Conservation (phyloP, 768 basidiomycete species). For the Polyporus arcularius region DNA sequence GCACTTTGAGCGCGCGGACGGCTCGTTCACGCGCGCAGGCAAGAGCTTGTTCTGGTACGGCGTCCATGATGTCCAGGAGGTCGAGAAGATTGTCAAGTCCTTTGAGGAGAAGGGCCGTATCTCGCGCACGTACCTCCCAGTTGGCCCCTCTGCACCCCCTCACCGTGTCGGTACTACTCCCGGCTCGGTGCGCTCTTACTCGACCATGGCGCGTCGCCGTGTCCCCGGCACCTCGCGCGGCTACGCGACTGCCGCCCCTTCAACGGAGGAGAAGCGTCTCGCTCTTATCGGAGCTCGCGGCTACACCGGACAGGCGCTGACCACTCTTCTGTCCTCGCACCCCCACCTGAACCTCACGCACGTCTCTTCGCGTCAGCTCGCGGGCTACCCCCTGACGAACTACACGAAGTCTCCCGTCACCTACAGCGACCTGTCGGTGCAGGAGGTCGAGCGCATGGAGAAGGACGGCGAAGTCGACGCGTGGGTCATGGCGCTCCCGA, state of each 20-base stretch:
- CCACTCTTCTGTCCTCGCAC: constrained; percentile 83
- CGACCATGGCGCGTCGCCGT: constrained; percentile 53
- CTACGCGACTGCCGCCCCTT: constrained; percentile 72
- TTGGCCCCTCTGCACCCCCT: constrained; percentile 70
- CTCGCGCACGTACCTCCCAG: constrained; percentile 87
- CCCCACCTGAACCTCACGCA: constrained; percentile 90
- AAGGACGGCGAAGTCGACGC: constrained; percentile 89
- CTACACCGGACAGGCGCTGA: constrained; percentile 92
- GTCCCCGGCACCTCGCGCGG: constrained; percentile 60
- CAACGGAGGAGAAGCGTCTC: constrained; percentile 81
- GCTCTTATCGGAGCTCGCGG: constrained; percentile 95
- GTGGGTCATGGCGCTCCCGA: constrained; percentile 99
- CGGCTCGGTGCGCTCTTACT: constrained; percentile 54
- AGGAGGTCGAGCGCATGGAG: constrained; percentile 88
- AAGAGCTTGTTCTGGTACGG: constrained; percentile 98
- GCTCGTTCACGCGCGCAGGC: constrained; percentile 94
- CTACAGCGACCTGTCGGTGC: constrained; percentile 78
- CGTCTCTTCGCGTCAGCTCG: constrained; percentile 94
- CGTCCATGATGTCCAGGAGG: constrained; percentile 85
- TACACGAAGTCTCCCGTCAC: constrained; percentile 76
- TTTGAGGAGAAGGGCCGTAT: constrained; percentile 82
- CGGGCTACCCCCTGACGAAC: constrained; percentile 73
- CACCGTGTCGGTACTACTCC: constrained; percentile 41
- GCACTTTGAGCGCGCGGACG: constrained; percentile 99
- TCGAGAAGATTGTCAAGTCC: constrained; percentile 76